Evolutionary conservation across 2,329 filamentous ascomycete species (phyloP).

Genomic region (Capronia epimyces): DNA sequence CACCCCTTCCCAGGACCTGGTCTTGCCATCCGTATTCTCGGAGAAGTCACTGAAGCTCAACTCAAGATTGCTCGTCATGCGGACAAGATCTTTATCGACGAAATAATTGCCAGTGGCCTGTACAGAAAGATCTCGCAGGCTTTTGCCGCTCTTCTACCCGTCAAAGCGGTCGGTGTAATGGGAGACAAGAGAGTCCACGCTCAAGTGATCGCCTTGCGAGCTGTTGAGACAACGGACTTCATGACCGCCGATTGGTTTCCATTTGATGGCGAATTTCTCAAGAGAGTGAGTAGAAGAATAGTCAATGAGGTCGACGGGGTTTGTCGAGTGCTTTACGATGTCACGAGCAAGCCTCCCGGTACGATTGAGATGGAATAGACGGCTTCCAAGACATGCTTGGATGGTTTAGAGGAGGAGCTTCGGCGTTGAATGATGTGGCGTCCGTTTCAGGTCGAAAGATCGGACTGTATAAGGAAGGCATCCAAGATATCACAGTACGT

Average conservation of each 20-base stretch:
- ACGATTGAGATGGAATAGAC: conserved; percentile 68
- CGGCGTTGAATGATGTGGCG: not conserved
- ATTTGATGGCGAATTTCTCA: conserved; percentile 61
- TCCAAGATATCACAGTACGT: not conserved
- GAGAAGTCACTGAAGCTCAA: conserved; percentile 73
- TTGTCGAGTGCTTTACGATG: conserved; percentile 55
- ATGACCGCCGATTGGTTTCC: conserved; percentile 70
- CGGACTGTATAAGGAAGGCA: not conserved
- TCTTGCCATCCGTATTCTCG: conserved; percentile 73
- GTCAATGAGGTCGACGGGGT: conserved; percentile 72
- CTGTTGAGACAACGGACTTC: conserved; percentile 60
- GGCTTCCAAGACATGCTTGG: not conserved
- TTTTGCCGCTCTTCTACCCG: conserved; percentile 62
- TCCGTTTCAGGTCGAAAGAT: not conserved
- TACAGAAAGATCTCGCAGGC: conserved; percentile 61
- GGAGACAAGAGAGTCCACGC: conserved; percentile 65
- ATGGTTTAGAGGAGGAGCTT: not conserved
- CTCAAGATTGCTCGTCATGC: conserved; percentile 62
- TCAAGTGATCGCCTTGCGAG: conserved; percentile 57
- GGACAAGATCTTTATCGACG: conserved; percentile 44
- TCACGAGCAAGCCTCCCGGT: conserved; percentile 62
- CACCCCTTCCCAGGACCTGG: conserved; percentile 73
- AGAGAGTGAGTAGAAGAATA: conserved; percentile 61
- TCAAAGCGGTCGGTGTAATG: conserved; percentile 62
- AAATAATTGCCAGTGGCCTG: conserved; percentile 42